Conservation (phyloP, 805 yeast genomes). For the Barnettozyma siamensis region DNA sequence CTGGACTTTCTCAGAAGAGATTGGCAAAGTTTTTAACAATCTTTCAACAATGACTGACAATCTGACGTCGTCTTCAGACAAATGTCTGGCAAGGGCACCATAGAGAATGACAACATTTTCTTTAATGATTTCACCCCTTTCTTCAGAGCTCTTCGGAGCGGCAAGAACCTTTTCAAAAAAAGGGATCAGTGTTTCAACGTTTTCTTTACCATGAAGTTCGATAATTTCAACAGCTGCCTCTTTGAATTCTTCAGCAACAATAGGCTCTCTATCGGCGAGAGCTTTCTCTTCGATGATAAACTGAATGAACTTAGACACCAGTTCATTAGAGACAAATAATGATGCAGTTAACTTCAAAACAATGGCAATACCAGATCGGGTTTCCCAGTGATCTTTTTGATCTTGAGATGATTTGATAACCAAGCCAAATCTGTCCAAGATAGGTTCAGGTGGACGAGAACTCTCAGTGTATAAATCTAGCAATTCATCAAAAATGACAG, state of each 20-base stretch:
- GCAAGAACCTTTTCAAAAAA: conserved; percentile 67
- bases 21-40: conserved; percentile 66
- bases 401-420: conserved; percentile 54
- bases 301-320: conserved; percentile 49
- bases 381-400: conserved; percentile 77
- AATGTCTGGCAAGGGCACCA: conserved; percentile 87
- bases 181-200: conserved; percentile 71
- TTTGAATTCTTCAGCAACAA: conserved; percentile 77
- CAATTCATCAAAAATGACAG: conserved; percentile 37
- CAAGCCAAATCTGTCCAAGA: conserved; percentile 75
- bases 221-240: conserved; percentile 83
- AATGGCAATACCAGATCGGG: conserved; percentile 75
- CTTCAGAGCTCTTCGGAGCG: conserved; percentile 41
- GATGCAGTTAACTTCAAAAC: conserved; percentile 52
- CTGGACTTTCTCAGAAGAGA: conserved; percentile 89
- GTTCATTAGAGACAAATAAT: conserved; percentile 29
- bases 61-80: conserved; percentile 60
- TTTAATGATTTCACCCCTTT: conserved; percentile 54
- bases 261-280: conserved; percentile 65
- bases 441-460: conserved; percentile 70
- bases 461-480: conserved; percentile 52
- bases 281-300: conserved; percentile 62
- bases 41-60: conserved; percentile 60
- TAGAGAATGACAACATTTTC: conserved; percentile 82
- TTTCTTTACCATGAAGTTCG: conserved; percentile 53